Evolutionary conservation across 352 stramenopile species (phyloP).

Genomic region (Phytopythium cucurbitacearum): DNA sequence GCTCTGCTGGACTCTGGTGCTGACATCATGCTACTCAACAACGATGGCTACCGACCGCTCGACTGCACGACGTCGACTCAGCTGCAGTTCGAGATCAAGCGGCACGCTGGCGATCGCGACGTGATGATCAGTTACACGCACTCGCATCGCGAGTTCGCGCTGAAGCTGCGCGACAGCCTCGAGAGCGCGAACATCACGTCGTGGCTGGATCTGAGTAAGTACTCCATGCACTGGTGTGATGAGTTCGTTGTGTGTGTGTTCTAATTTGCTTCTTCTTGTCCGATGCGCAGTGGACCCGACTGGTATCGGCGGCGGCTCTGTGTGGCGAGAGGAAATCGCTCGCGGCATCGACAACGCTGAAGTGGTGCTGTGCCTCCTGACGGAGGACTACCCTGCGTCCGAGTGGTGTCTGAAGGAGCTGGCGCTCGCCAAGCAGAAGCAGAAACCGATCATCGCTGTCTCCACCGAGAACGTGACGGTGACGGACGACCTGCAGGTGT

Average conservation of each 20-base stretch:
- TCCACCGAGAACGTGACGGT: slow-evolving; percentile 53
- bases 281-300: slow-evolving; percentile 49
- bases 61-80: slow-evolving; percentile 81
- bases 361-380: slow-evolving; percentile 69
- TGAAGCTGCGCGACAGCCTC: slow-evolving; percentile 61
- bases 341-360: slow-evolving; percentile 71
- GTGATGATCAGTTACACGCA: slow-evolving; percentile 89
- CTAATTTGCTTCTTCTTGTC: not conserved
- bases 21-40: slow-evolving; percentile 61
- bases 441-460: slow-evolving; percentile 63
- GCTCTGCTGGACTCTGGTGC: slow-evolving; percentile 51
- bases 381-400: slow-evolving; percentile 62
- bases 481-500: slow-evolving; percentile 77
- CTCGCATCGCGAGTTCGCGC: slow-evolving; percentile 70
- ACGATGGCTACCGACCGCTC: slow-evolving; percentile 59
- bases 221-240: not conserved
- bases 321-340: slow-evolving; percentile 82
- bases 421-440: slow-evolving; percentile 62
- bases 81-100: slow-evolving; percentile 82
- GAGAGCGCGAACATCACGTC: slow-evolving; percentile 72
- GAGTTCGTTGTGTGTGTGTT: not conserved
- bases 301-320: slow-evolving; percentile 70
- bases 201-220: slow-evolving; percentile 69
- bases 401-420: slow-evolving; percentile 84
- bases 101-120: slow-evolving; percentile 67